Percentiles rank a stretch among this genome's conserved stretches.
phyloP scores from a whole-genome alignment of 768 basidiomycete species.

The Russula abietina region DNA sequence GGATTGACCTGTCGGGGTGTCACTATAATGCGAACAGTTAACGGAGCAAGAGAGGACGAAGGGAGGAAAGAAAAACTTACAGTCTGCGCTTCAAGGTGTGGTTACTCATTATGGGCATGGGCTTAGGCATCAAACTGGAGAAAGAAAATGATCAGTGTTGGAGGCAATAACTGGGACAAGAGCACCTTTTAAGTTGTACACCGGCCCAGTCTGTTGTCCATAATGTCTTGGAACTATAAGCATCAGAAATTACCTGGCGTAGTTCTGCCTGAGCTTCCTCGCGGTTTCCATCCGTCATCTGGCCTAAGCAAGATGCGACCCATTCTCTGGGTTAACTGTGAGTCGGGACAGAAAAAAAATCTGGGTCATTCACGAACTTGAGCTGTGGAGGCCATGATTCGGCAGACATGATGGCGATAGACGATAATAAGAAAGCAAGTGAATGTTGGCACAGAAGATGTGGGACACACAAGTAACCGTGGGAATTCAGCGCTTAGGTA shows the following conservation, averaged over 20 bases:
- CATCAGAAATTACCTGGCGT: conserved; percentile 93
- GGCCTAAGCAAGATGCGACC: conserved; percentile 89
- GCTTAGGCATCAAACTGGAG: conserved; percentile 54
- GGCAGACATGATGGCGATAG: conserved; percentile 47
- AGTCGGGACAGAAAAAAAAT: conserved; percentile 21
- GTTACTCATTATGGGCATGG: conserved; percentile 36
- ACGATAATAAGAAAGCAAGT: not conserved
- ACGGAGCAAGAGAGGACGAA: not conserved
- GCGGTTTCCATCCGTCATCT: conserved; percentile 86
- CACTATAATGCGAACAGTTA: conserved; percentile 2
- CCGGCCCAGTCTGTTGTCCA: conserved; percentile 94
- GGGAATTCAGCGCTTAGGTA: conserved; percentile 5
- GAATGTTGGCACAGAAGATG: not conserved
- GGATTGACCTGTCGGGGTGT: conserved; percentile 16
- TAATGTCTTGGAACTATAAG: conserved; percentile 76
- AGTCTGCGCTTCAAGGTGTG: conserved; percentile 63
- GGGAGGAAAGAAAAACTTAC: conserved; percentile 36
- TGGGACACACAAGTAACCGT: not conserved
- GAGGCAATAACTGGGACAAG: conserved; percentile 16
- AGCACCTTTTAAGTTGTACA: conserved; percentile 80
- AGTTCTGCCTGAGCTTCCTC: conserved; percentile 87
- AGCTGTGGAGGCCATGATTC: conserved; percentile 78
- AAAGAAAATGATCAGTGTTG: not conserved
- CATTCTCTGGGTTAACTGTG: conserved; percentile 58
- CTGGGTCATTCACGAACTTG: conserved; percentile 45